A percentile compares a stretch with the other conserved stretches of the same genome.
These are phyloP conservation scores for Skeletonema grethae DNA, from an alignment of 108 stramenopile genomes.

Conservation along the genomic window DNA sequence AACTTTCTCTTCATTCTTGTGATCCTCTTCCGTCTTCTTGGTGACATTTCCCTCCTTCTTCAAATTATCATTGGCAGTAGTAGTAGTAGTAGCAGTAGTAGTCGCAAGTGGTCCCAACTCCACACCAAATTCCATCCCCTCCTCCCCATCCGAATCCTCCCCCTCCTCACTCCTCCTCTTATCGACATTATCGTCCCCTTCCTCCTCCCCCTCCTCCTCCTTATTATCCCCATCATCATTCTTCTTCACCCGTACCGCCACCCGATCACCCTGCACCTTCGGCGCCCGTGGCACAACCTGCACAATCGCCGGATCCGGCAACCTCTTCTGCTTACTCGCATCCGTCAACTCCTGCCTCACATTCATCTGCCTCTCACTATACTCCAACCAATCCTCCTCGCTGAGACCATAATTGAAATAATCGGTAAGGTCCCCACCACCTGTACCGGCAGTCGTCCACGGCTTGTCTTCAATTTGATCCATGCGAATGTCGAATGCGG, in stretches of 20 bases:
- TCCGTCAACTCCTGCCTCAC: constrained; percentile 90
- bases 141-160: constrained; percentile 43
- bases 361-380: constrained; percentile 73
- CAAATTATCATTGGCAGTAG: neutral
- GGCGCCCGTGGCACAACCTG: constrained; percentile 70
- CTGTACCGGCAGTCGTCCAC: constrained; percentile 59
- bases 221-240: constrained; percentile 36
- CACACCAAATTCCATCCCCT: constrained; percentile 28
- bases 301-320: constrained; percentile 82
- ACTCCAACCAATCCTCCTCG: constrained; percentile 90
- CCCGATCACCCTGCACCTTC: constrained; percentile 64
- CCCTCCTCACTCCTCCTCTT: neutral
- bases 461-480: constrained; percentile 93
- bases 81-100: neutral
- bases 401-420: constrained; percentile 88
- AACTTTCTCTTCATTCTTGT: constrained; percentile 1
- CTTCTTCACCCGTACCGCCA: constrained; percentile 56
- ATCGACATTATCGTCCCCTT: constrained; percentile 4
- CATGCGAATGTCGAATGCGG: constrained; percentile 91
- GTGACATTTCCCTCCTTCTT: constrained; percentile 26
- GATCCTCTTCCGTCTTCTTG: neutral
- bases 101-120: constrained; percentile 31
- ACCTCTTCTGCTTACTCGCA: constrained; percentile 75
- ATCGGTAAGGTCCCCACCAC: constrained; percentile 64
- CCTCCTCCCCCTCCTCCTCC: constrained; percentile 6